These are phyloP conservation scores for Aspergillus indologenus DNA, from an alignment of 495 filamentous ascomycete species.

Conservation along the genomic window DNA sequence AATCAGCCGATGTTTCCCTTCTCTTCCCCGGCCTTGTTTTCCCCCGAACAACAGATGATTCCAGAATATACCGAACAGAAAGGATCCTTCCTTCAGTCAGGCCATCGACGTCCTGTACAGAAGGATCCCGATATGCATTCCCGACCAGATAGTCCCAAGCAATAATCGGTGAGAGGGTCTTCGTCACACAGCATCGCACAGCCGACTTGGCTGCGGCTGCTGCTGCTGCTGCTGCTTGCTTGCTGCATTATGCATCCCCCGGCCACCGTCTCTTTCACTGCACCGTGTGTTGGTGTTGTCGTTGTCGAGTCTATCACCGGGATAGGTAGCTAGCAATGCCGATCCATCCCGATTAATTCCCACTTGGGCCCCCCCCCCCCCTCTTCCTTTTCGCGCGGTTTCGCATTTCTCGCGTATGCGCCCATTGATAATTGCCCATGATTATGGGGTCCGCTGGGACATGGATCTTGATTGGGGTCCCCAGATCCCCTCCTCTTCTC, in stretches of 20 bases:
- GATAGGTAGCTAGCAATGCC: not conserved
- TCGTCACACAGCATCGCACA: not conserved
- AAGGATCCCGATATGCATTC: too few species aligned
- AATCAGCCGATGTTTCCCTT: too few species aligned
- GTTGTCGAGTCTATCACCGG: not conserved
- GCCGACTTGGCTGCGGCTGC: not conserved
- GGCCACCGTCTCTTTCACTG: not conserved
- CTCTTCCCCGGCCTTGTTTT: too few species aligned
- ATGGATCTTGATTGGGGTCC: not conserved
- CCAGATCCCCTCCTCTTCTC: too few species aligned
- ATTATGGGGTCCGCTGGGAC: not conserved
- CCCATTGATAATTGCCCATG: too few species aligned
- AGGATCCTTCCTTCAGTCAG: not conserved
- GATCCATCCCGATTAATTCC: not conserved
- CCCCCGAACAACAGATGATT: not conserved
- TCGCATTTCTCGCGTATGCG: too few species aligned
- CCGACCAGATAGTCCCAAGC: not conserved
- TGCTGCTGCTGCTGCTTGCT: too few species aligned
- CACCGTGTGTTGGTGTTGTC: not conserved
- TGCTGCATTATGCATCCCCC: not conserved
- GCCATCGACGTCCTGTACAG: too few species aligned
- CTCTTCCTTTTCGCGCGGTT: not conserved
- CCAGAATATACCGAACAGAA: not conserved
- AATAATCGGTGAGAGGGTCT: not conserved
- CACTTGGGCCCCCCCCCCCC: not conserved